Conservation (phyloP, 176 grass and related monocot species). For the Elaeis guineensis region DNA sequence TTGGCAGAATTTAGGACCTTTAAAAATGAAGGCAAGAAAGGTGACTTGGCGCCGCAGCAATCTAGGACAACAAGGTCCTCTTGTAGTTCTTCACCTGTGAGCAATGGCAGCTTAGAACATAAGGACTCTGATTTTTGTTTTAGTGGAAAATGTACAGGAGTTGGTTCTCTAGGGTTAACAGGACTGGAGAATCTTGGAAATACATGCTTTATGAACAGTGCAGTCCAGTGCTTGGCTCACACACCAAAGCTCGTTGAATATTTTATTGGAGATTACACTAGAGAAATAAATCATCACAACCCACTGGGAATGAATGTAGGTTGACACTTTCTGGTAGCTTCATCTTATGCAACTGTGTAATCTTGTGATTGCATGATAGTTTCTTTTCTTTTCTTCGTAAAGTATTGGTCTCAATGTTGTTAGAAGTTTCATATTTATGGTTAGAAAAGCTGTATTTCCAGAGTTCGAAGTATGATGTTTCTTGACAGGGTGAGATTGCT, state of each 20-base stretch:
- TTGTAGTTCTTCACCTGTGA: background rate
- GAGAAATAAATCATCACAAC: constrained; percentile 71
- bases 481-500: constrained; percentile 85
- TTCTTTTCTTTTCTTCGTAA: constrained; percentile 1
- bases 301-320: constrained; percentile 94
- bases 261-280: constrained; percentile 80
- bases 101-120: constrained; percentile 34
- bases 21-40: constrained; percentile 40
- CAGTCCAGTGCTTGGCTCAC: constrained; percentile 91
- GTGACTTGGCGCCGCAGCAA: constrained; percentile 36
- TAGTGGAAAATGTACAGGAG: constrained; percentile 38
- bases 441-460: no score
- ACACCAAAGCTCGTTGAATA: constrained; percentile 79
- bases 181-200: constrained; percentile 98
- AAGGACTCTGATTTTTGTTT: constrained; percentile 28
- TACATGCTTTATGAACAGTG: constrained; percentile 99
- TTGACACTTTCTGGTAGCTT: background rate
- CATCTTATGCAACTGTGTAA: no score
- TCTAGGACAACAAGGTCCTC: constrained; percentile 3
- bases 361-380: background rate
- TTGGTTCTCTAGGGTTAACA: constrained; percentile 51
- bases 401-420: background rate
- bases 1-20: constrained; percentile 46
- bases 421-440: background rate
- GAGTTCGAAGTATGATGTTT: constrained; percentile 11